Percentiles rank a stretch among this genome's conserved stretches.
Conservation (phyloP, 495 filamentous ascomycete genomes). For the Tuber aestivum region DNA sequence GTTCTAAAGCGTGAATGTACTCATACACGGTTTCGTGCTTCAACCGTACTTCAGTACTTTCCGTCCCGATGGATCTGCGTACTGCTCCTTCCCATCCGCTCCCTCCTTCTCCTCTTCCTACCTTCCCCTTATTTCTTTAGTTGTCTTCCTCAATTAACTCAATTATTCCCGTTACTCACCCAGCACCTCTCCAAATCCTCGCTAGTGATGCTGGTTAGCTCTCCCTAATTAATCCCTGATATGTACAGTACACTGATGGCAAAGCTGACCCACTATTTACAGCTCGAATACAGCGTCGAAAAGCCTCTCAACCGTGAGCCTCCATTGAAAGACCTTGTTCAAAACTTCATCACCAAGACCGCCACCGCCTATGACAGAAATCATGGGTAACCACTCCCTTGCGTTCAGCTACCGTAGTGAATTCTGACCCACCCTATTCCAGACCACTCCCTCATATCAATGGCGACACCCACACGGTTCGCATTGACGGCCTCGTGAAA, state of each 20-base stretch:
- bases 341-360: slow-evolving; percentile 37
- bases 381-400: slow-evolving; percentile 34
- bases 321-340: slow-evolving; percentile 36
- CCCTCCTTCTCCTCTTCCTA: slow-evolving; percentile 3
- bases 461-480: slow-evolving; percentile 28
- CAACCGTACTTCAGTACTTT: not conserved
- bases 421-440: slow-evolving; percentile 1
- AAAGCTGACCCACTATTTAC: not conserved
- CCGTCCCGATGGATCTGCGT: not conserved
- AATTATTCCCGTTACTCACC: not conserved
- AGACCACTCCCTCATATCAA: slow-evolving; percentile 42
- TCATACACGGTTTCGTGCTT: not conserved
- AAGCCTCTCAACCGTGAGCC: slow-evolving; percentile 42
- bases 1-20: not conserved
- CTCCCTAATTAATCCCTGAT: not conserved
- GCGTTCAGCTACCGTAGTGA: slow-evolving; percentile 3
- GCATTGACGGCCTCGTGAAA: slow-evolving; percentile 35
- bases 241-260: not conserved
- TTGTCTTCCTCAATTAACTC: not conserved
- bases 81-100: not conserved
- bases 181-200: slow-evolving; percentile 11
- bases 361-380: slow-evolving; percentile 41
- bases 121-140: slow-evolving; percentile 4
- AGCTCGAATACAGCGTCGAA: slow-evolving; percentile 42
- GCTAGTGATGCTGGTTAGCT: slow-evolving; percentile 23